A percentile compares a stretch with the other conserved stretches of the same genome.
phyloP scores from a whole-genome alignment of 176 grass and related monocot species.

The Tuctoria greenei region DNA sequence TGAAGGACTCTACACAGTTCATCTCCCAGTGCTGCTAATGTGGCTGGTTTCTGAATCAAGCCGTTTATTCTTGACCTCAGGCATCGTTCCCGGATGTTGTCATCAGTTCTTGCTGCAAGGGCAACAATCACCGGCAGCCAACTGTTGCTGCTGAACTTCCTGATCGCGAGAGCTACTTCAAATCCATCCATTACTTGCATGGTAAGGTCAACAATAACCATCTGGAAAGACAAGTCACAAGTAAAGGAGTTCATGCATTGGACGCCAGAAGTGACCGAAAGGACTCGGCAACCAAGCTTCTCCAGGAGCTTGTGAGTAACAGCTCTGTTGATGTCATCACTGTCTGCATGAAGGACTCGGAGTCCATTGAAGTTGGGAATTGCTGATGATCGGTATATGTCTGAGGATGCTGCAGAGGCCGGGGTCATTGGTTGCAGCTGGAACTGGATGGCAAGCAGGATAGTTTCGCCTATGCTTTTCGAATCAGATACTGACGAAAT shows the following conservation, averaged over 20 bases:
- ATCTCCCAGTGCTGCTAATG: slow-evolving; percentile 61
- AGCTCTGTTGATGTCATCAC: slow-evolving; percentile 49
- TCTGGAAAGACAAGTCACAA: slow-evolving; percentile 45
- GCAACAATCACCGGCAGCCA: slow-evolving; percentile 66
- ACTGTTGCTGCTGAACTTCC: slow-evolving; percentile 54
- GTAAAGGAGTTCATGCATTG: slow-evolving; percentile 63
- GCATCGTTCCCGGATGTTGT: slow-evolving; percentile 64
- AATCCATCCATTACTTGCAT: slow-evolving; percentile 66
- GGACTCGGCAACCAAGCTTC: slow-evolving; percentile 68
- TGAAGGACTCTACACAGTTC: slow-evolving; percentile 93
- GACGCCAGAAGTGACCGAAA: slow-evolving; percentile 44
- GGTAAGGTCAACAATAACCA: slow-evolving; percentile 68
- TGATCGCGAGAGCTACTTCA: slow-evolving; percentile 52
- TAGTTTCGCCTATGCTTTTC: slow-evolving; percentile 54
- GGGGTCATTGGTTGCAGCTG: slow-evolving; percentile 52
- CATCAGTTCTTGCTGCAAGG: slow-evolving; percentile 48
- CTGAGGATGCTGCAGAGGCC: slow-evolving; percentile 44
- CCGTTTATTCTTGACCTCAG: slow-evolving; percentile 77
- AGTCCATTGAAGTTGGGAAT: slow-evolving; percentile 74
- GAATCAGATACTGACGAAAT: slow-evolving; percentile 72
- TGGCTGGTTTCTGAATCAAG: slow-evolving; percentile 77
- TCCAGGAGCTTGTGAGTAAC: slow-evolving; percentile 79
- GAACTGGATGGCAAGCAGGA: slow-evolving; percentile 67
- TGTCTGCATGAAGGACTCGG: slow-evolving; percentile 61
- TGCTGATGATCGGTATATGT: slow-evolving; percentile 39